Conservation (phyloP, 148 eudicot species). For the Rhododendron molle region DNA sequence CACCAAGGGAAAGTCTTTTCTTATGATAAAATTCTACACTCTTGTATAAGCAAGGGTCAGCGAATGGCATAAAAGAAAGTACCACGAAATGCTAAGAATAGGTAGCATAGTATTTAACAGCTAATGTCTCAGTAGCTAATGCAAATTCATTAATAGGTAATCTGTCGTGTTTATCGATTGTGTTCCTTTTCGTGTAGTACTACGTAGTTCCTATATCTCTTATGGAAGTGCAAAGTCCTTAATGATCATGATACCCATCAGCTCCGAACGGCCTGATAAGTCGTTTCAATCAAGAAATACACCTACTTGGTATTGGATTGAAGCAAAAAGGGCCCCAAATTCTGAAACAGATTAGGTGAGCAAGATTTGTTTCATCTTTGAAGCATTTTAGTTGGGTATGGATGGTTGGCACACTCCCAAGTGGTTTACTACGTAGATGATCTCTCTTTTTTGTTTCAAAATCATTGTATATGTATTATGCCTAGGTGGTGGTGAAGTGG, state of each 20-base stretch:
- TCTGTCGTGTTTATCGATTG: not conserved
- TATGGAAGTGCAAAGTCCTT: no score
- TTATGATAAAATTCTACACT: not conserved
- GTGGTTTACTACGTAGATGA: not conserved
- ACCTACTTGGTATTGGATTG: no score
- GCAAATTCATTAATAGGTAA: not conserved
- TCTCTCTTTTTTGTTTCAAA: not conserved
- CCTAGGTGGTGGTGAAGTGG: not conserved
- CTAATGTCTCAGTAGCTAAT: not conserved
- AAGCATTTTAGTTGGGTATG: no score
- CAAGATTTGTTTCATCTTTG: no score
- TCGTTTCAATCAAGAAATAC: no score
- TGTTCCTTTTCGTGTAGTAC: not conserved
- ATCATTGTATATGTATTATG: not conserved
- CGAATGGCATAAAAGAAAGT: not conserved
- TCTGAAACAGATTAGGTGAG: no score
- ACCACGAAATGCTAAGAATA: not conserved
- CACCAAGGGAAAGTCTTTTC: not conserved
- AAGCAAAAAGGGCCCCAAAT: no score
- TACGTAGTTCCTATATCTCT: not conserved
- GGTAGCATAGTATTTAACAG: not conserved
- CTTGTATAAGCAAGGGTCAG: not conserved
- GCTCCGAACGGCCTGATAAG: no score
- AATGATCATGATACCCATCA: no score
- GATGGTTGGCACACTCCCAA: no score